These are phyloP conservation scores for Crucihimalaya himalaica DNA, from an alignment of 345 rosid species.

Conservation along the genomic window DNA sequence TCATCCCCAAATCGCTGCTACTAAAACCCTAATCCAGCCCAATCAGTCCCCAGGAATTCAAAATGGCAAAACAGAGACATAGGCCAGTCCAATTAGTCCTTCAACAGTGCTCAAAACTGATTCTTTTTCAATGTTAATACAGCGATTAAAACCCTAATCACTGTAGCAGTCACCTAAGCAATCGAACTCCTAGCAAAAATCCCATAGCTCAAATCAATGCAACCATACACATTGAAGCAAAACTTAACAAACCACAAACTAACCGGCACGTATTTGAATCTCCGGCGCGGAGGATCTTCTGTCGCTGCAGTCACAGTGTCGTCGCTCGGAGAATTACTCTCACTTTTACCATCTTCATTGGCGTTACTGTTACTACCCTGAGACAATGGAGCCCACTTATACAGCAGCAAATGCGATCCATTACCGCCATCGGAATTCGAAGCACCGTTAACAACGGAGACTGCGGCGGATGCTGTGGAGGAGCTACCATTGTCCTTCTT, in stretches of 20 bases:
- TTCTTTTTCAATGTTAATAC: background rate
- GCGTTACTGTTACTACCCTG: constrained; percentile 43
- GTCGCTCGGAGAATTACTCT: constrained; percentile 42
- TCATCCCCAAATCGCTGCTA: background rate
- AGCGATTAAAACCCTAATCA: constrained; percentile 21
- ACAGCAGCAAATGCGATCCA: constrained; percentile 73
- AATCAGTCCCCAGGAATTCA: background rate
- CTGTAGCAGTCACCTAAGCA: constrained; percentile 1
- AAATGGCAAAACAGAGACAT: background rate
- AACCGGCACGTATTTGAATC: constrained; percentile 95
- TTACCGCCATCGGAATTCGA: constrained; percentile 52
- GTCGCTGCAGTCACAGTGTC: constrained; percentile 34
- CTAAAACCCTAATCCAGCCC: constrained; percentile 28
- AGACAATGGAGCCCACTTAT: constrained; percentile 82
- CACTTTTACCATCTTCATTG: constrained; percentile 36
- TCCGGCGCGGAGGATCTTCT: constrained; percentile 75
- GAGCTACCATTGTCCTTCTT: constrained; percentile 39
- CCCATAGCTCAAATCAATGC: background rate
- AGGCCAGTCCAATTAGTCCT: background rate
- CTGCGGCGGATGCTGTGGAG: constrained; percentile 3
- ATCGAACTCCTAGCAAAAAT: background rate
- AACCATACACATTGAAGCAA: background rate
- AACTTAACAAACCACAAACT: constrained; percentile 6
- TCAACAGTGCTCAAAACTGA: background rate
- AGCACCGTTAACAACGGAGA: constrained; percentile 40